These are phyloP conservation scores for Eleusine indica DNA, from an alignment of 176 grass and related monocot genomes.

Conservation along the genomic window DNA sequence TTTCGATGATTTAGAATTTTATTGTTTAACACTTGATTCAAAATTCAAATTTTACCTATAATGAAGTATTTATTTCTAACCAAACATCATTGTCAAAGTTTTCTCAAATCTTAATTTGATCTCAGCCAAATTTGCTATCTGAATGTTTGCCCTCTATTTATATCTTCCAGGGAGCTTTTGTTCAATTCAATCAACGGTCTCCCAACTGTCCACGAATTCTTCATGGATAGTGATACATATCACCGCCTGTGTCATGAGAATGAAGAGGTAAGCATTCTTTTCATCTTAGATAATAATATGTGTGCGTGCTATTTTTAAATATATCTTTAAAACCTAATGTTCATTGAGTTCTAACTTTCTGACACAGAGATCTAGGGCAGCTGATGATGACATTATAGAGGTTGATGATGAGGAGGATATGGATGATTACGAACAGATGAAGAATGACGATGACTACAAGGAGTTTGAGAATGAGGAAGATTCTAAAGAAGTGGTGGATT, in stretches of 20 bases:
- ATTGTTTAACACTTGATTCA: not conserved
- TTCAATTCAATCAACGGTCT: not conserved
- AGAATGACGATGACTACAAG: no score
- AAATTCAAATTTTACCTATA: no score
- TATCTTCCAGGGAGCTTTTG: not conserved
- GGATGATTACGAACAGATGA: no score
- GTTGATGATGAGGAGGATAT: not conserved
- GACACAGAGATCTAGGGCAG: not conserved
- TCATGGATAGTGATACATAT: not conserved
- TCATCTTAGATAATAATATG: not conserved
- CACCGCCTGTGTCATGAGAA: not conserved
- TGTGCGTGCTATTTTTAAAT: not conserved
- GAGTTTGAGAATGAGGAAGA: not conserved
- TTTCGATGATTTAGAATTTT: not conserved
- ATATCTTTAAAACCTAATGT: not conserved
- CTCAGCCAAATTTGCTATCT: not conserved
- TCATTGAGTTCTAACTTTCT: not conserved
- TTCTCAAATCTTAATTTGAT: not conserved
- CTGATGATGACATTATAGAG: not conserved
- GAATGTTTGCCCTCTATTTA: not conserved
- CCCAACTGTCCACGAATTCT: not conserved
- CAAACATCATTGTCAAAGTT: not conserved
- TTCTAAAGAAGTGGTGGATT: not conserved
- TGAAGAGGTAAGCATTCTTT: not conserved
- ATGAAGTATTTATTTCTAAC: not conserved